phyloP scores from a whole-genome alignment of 768 basidiomycete species.

The Leccinum subgranulosum region DNA sequence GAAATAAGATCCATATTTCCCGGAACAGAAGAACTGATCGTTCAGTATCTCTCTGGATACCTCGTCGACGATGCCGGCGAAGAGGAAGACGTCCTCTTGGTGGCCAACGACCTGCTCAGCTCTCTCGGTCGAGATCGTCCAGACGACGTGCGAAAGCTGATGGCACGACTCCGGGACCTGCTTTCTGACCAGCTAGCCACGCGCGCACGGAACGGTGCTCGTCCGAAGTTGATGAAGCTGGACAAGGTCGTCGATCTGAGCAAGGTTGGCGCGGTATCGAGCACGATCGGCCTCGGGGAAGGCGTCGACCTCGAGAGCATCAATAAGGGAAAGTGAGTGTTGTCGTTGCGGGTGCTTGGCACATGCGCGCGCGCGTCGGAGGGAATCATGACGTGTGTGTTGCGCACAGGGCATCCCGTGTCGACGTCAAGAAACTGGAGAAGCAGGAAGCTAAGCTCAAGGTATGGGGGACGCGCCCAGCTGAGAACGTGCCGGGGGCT shows the following conservation, averaged over 20 bases:
- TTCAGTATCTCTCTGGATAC: conserved; percentile 85
- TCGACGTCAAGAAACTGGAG: conserved; percentile 93
- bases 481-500: background rate
- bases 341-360: background rate
- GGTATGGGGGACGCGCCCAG: conserved; percentile 36
- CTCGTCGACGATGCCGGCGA: conserved; percentile 86
- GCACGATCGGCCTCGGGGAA: conserved; percentile 73
- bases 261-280: conserved; percentile 71
- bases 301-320: conserved; percentile 89
- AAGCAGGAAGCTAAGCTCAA: conserved; percentile 96
- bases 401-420: conserved; percentile 70
- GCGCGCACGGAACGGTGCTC: conserved; percentile 55
- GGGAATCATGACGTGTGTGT: conserved; percentile 2
- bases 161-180: conserved; percentile 58
- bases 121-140: conserved; percentile 67
- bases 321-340: conserved; percentile 86
- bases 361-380: background rate
- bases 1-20: conserved; percentile 69
- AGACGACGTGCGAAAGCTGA: conserved; percentile 62
- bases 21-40: conserved; percentile 79
- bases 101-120: conserved; percentile 69
- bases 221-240: conserved; percentile 67
- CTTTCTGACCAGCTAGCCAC: conserved; percentile 62
- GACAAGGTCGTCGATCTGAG: conserved; percentile 90
- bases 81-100: conserved; percentile 81